These are phyloP conservation scores for Harringtonia aguacate DNA, from an alignment of 2,329 filamentous ascomycete species.

Conservation along the genomic window DNA sequence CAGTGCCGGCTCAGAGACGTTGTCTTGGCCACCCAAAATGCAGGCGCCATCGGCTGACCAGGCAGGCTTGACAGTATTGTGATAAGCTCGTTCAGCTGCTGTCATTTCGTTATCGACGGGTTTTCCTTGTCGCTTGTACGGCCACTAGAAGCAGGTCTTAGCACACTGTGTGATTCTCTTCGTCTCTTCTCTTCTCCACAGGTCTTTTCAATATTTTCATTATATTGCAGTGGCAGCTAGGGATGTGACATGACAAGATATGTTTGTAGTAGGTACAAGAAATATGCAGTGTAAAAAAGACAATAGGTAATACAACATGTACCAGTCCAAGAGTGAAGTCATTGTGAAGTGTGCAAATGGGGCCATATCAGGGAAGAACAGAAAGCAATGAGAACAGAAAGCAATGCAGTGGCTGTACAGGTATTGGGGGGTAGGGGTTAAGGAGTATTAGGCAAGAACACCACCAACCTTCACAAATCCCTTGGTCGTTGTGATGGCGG, in stretches of 20 bases:
- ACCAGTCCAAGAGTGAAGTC: no score
- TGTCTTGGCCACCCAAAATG: slow-evolving; percentile 6
- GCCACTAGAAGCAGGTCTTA: slow-evolving; percentile 55
- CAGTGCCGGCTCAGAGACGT: slow-evolving; percentile 11
- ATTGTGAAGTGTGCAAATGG: no score
- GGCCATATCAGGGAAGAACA: no score
- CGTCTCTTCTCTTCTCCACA: not conserved
- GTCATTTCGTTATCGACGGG: slow-evolving; percentile 52
- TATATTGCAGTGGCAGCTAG: slow-evolving; percentile 17
- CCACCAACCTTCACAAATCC: slow-evolving; percentile 84
- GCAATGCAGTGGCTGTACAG: slow-evolving; percentile 22
- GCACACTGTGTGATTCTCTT: slow-evolving; percentile 16
- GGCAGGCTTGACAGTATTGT: slow-evolving; percentile 63
- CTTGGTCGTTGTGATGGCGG: slow-evolving; percentile 41
- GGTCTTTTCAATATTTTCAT: not conserved
- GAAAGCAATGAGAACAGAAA: not conserved
- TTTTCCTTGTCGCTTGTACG: slow-evolving; percentile 71
- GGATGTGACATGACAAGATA: slow-evolving; percentile 16
- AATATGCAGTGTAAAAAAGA: not conserved
- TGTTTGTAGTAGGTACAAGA: not conserved
- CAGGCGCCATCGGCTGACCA: slow-evolving; percentile 70
- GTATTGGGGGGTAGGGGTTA: no score
- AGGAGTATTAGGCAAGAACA: slow-evolving; percentile 14
- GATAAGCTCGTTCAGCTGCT: slow-evolving; percentile 55
- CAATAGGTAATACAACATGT: not conserved